Conservation (phyloP, 1,139 yeast species). For the Taphrina betulina region DNA sequence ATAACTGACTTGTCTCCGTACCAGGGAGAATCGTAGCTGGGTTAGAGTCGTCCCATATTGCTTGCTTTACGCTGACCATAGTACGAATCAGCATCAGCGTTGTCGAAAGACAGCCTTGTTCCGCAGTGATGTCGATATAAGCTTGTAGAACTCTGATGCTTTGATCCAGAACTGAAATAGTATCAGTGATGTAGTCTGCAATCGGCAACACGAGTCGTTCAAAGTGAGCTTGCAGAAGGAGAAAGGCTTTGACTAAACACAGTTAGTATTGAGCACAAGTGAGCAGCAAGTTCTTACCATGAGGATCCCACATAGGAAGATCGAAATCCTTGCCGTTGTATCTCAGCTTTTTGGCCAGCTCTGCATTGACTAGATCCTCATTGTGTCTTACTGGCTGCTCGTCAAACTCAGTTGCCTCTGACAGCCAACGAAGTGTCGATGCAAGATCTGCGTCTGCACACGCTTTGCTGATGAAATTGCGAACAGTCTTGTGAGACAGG, state of each 20-base stretch:
- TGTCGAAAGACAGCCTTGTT: conserved; percentile 66
- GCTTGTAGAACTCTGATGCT: conserved; percentile 88
- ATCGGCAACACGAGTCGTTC: conserved; percentile 82
- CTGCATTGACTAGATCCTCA: conserved; percentile 77
- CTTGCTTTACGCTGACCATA: conserved; percentile 88
- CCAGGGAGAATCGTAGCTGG: conserved; percentile 76
- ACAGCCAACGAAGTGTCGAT: conserved; percentile 67
- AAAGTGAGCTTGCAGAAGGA: conserved; percentile 84
- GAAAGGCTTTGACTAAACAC: conserved; percentile 65
- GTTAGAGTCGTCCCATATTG: conserved; percentile 79
- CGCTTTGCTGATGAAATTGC: conserved; percentile 61
- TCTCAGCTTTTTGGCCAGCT: conserved; percentile 76
- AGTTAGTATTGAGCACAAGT: not conserved
- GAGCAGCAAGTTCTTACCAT: not conserved
- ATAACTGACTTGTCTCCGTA: conserved; percentile 41
- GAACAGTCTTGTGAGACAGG: conserved; percentile 83
- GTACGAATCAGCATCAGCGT: conserved; percentile 61
- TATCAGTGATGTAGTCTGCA: conserved; percentile 93
- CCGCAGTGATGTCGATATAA: conserved; percentile 83
- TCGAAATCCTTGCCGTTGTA: conserved; percentile 59
- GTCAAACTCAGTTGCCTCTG: conserved; percentile 84
- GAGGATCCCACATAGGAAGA: conserved; percentile 58
- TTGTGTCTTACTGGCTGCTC: conserved; percentile 45
- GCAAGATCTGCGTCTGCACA: conserved; percentile 57
- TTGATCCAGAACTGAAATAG: conserved; percentile 89